Percentiles rank a stretch among this genome's conserved stretches.
Conservation (phyloP, 345 rosid species). For the Boechera divaricarpa region DNA sequence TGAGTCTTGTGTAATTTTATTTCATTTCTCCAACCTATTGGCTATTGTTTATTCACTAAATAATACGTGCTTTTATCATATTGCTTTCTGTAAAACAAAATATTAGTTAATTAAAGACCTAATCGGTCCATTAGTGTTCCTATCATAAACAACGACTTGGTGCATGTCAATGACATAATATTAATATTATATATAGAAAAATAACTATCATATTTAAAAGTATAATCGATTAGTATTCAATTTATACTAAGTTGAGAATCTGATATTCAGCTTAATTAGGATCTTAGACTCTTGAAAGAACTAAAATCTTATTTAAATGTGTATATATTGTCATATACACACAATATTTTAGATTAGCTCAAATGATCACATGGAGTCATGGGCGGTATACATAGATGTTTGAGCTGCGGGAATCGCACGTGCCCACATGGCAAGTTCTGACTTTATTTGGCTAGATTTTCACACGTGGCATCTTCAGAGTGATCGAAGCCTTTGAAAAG, state of each 20-base stretch:
- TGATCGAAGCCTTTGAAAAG: constrained; percentile 37
- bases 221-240: constrained; percentile 7
- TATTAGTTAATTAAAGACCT: constrained; percentile 25
- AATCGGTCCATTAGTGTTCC: constrained; percentile 25
- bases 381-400: constrained; percentile 33
- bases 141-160: constrained; percentile 36
- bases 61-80: constrained; percentile 29
- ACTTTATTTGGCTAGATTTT: constrained; percentile 38
- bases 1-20: neutral
- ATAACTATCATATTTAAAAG: neutral
- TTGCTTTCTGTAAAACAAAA: constrained; percentile 20
- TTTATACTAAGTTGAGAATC: constrained; percentile 4
- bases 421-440: constrained; percentile 48
- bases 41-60: constrained; percentile 1
- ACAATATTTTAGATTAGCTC: constrained; percentile 7
- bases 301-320: neutral
- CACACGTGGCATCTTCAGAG: constrained; percentile 35
- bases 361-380: constrained; percentile 42
- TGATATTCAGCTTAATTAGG: constrained; percentile 7
- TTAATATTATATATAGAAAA: neutral
- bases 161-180: constrained; percentile 13
- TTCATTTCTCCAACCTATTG: constrained; percentile 9
- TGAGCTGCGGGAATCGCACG: constrained; percentile 44
- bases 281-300: neutral
- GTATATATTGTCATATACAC: neutral